Evolutionary conservation across 1,284 basidiomycete genomes (phyloP).

Genomic region (Phellopilus nigrolimitatus): DNA sequence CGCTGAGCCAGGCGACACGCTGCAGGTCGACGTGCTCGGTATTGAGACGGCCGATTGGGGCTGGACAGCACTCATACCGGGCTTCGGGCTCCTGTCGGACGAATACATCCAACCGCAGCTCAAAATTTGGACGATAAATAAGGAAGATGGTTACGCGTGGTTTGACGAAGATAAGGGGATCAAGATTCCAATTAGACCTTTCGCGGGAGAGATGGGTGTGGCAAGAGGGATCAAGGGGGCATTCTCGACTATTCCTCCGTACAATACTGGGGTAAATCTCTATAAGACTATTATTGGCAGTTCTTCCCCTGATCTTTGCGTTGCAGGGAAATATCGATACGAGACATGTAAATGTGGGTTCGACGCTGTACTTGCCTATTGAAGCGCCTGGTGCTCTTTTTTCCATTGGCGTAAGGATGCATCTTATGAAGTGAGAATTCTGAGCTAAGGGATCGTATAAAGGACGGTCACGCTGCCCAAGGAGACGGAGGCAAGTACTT

Average conservation of each 20-base stretch:
- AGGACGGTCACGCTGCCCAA: slow-evolving; percentile 64
- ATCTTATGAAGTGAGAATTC: background rate
- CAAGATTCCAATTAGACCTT: slow-evolving; percentile 45
- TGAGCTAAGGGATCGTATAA: background rate
- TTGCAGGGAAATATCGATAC: slow-evolving; percentile 53
- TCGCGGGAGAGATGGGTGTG: slow-evolving; percentile 63
- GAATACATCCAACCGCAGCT: slow-evolving; percentile 46
- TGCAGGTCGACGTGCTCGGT: slow-evolving; percentile 51
- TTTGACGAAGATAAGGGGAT: slow-evolving; percentile 45
- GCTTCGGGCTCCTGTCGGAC: slow-evolving; percentile 53
- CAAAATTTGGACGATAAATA: slow-evolving; percentile 49
- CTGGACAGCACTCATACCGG: slow-evolving; percentile 54
- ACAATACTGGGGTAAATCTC: slow-evolving; percentile 41
- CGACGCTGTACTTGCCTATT: slow-evolving; percentile 53
- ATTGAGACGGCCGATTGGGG: slow-evolving; percentile 54
- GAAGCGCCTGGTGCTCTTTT: slow-evolving; percentile 57
- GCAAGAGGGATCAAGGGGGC: slow-evolving; percentile 47
- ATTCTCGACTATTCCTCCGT: slow-evolving; percentile 59
- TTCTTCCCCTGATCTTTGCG: background rate
- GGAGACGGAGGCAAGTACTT: slow-evolving; percentile 54
- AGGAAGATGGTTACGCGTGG: slow-evolving; percentile 38
- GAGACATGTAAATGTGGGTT: slow-evolving; percentile 45
- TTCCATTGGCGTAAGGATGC: slow-evolving; percentile 47
- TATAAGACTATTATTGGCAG: background rate
- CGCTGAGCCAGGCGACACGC: slow-evolving; percentile 51